Conservation (phyloP, 2,329 filamentous ascomycete genomes). For the Calonectria montana region DNA sequence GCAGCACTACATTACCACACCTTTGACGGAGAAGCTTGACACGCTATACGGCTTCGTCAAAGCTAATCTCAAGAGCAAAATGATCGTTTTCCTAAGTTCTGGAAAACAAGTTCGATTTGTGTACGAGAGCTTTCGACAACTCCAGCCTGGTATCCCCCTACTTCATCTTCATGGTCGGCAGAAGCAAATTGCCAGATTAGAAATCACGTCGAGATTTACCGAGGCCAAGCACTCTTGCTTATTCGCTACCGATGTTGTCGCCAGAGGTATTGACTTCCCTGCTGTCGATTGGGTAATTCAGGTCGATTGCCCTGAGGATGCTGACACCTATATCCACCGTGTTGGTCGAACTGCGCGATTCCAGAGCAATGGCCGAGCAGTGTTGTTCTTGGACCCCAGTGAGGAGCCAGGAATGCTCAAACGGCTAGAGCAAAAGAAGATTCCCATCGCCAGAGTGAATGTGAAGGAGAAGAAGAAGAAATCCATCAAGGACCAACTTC, state of each 20-base stretch:
- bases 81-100: constrained; percentile 93
- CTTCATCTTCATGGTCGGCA: constrained; percentile 94
- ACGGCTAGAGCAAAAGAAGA: constrained; percentile 87
- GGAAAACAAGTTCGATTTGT: constrained; percentile 97
- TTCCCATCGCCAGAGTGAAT: constrained; percentile 88
- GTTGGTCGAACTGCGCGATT: constrained; percentile 96
- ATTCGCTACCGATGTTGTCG: constrained; percentile 95
- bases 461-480: constrained; percentile 90
- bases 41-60: constrained; percentile 94
- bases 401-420: constrained; percentile 94
- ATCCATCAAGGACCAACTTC: constrained; percentile 84
- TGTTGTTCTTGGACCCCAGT: constrained; percentile 90
- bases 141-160: constrained; percentile 93
- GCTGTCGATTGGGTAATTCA: constrained; percentile 99
- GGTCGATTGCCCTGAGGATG: constrained; percentile 95
- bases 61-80: constrained; percentile 91
- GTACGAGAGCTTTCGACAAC: constrained; percentile 90
- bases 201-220: constrained; percentile 88
- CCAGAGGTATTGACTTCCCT: constrained; percentile 93
- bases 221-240: constrained; percentile 85
- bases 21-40: constrained; percentile 89
- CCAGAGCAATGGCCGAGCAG: constrained; percentile 86
- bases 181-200: constrained; percentile 88
- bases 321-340: constrained; percentile 97
- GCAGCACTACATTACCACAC: constrained; percentile 91